Percentiles rank a stretch among this genome's conserved stretches.
Conservation (phyloP, 768 basidiomycete species). For the Suillus lakei region DNA sequence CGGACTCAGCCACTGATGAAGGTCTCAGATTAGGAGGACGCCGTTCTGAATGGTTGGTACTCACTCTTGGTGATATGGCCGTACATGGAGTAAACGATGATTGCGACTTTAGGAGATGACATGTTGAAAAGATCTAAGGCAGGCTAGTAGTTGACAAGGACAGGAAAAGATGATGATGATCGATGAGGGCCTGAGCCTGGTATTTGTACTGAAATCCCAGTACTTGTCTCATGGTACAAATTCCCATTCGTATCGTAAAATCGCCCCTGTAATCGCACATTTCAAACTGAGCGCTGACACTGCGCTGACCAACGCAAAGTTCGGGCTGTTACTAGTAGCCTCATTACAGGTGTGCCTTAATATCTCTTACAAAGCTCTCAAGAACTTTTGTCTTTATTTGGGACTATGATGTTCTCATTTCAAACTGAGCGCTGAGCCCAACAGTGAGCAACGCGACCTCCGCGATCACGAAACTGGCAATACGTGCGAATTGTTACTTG, state of each 20-base stretch:
- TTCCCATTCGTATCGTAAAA: too few relatives aligned
- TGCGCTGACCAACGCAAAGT: too few relatives aligned
- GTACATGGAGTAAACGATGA: conserved; percentile 76
- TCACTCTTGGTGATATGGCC: conserved; percentile 72
- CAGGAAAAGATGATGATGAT: conserved; percentile 1
- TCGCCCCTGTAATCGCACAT: too few relatives aligned
- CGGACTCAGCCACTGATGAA: conserved; percentile 61
- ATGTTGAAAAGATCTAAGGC: conserved; percentile 33
- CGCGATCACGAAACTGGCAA: not conserved
- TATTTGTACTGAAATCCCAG: conserved; percentile 18
- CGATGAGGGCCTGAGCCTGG: not conserved
- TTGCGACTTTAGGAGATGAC: conserved; percentile 63
- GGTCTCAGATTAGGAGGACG: conserved; percentile 13
- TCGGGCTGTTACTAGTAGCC: too few relatives aligned
- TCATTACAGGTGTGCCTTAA: too few relatives aligned
- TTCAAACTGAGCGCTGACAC: too few relatives aligned
- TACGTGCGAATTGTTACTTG: not conserved
- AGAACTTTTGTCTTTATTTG: not conserved
- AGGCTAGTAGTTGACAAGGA: conserved; percentile 8
- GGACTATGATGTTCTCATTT: not conserved
- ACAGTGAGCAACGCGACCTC: not conserved
- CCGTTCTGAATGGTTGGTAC: conserved; percentile 25
- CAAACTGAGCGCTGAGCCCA: not conserved
- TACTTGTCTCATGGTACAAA: too few relatives aligned
- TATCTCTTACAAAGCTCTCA: not conserved